Evolutionary conservation across 2,329 filamentous ascomycete species (phyloP), one percentile per base, ranked within the genome.

Genomic region (Neophaeococcomyces mojaviensis): DNA sequence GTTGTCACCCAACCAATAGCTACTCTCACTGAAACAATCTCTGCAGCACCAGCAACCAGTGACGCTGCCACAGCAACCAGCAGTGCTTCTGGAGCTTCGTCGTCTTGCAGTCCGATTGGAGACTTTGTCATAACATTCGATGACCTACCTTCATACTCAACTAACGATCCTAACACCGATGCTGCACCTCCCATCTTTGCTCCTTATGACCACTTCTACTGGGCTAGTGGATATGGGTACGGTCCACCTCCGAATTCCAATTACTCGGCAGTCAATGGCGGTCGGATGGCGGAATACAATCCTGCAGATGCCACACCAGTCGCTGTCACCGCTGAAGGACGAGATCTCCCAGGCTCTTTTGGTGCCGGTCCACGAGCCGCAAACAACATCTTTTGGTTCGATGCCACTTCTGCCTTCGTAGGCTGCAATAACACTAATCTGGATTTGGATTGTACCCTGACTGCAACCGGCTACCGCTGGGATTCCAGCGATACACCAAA

Each of bases 171-270:
- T 12, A 60, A 59, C 36, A 60, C 60, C 6, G 59, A 56, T n/a
- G 40, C 55, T n/a, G 58, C 53, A 38, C 64, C 68, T 8, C 66
- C 68, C 35, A 62, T 76, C 47, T 66, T 62, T 51, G 69, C 67
- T 45, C 72, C 72, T 1, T 74, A 74, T 51, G 67, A 72, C 45
- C 71, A 76, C 54, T 64, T 76, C 39, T 68, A 67, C 56, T 76
- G 72, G 59, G 69, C 70, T 34, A 64, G 69, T 46, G 73, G 72
- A 18, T 76, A 68, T 58, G 66, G 68, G 3, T 73, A 74, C 53
- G 65, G 69, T 26, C 68, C 70, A 3, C 64, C 66, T 32, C 65
- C 66, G 33, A 64, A 59, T 46, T 64, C 68, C 48, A 69, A 69
- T 7, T 74, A 68, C 49, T 55, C 61, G 10, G 66, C 72, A 2